A percentile compares a stretch with the other conserved stretches of the same genome.
Evolutionary conservation across 2,329 filamentous ascomycete species (phyloP).

Genomic region (Fusarium keratoplasticum): DNA sequence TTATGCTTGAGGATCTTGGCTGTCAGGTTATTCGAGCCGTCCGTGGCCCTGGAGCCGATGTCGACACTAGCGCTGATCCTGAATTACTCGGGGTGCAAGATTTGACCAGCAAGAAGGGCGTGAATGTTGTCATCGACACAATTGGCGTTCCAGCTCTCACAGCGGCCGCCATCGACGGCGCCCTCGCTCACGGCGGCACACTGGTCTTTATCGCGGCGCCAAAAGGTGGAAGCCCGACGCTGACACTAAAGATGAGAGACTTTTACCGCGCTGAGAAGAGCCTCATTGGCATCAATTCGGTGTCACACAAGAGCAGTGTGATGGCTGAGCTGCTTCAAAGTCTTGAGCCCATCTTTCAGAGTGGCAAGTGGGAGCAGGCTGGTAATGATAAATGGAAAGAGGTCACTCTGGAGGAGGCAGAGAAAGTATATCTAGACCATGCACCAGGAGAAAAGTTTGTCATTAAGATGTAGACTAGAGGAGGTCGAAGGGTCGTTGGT

Average conservation of each 20-base stretch:
- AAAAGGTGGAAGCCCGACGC: not conserved
- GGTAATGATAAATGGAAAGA: not conserved
- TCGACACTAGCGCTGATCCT: not conserved
- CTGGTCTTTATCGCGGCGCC: not conserved
- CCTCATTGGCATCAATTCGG: not conserved
- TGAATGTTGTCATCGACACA: not conserved
- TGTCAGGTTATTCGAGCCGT: not conserved
- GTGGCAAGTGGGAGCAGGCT: not conserved
- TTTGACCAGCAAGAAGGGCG: not conserved
- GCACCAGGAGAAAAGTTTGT: not conserved
- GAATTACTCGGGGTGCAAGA: not conserved
- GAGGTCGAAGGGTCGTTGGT: too few relatives aligned
- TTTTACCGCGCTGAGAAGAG: conserved; percentile 1
- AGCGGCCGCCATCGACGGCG: not conserved
- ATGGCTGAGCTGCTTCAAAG: not conserved
- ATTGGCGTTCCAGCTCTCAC: not conserved
- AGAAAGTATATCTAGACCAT: not conserved
- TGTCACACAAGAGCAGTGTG: not conserved
- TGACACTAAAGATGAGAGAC: not conserved
- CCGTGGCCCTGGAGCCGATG: not conserved
- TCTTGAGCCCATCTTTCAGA: not conserved
- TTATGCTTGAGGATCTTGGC: not conserved
- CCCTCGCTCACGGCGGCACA: not conserved
- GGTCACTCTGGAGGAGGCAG: not conserved
- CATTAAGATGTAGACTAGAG: not conserved